phyloP scores from a whole-genome alignment of 345 rosid species.

The Nasturtium officinale region DNA sequence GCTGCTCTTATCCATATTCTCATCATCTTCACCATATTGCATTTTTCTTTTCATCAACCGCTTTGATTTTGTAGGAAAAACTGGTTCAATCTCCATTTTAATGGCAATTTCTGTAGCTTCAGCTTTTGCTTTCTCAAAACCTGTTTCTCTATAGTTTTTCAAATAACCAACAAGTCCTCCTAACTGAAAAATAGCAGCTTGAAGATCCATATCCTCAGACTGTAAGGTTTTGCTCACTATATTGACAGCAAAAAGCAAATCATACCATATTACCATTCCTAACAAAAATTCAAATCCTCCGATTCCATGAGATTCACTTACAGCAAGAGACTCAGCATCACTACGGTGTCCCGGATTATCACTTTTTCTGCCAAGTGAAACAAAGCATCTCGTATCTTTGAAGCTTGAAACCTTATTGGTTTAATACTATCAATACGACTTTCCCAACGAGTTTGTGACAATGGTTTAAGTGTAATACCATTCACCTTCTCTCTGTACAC shows the following conservation, averaged over 20 bases:
- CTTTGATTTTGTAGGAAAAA: not conserved
- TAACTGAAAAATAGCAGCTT: not conserved
- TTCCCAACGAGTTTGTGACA: not conserved
- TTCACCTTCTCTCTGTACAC: not conserved
- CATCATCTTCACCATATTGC: not conserved
- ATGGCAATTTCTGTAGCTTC: not conserved
- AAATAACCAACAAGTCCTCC: not conserved
- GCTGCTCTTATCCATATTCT: too few species aligned
- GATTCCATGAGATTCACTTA: conserved; percentile 1
- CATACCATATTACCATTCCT: conserved; percentile 12
- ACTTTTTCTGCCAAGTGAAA: not conserved
- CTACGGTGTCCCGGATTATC: conserved; percentile 1
- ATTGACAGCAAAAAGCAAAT: not conserved
- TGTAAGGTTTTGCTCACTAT: not conserved
- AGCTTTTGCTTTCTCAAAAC: not conserved
- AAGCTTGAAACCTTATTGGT: conserved; percentile 2
- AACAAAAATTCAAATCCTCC: not conserved
- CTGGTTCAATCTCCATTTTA: not conserved
- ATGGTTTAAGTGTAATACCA: conserved; percentile 2
- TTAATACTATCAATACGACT: conserved; percentile 8
- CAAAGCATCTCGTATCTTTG: not conserved
- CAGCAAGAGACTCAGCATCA: not conserved
- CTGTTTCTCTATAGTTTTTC: not conserved
- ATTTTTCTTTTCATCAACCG: not conserved
- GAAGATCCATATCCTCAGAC: conserved; percentile 12